These are phyloP conservation scores for Rhododendron henanense DNA, from an alignment of 148 eudicot species.

Conservation along the genomic window DNA sequence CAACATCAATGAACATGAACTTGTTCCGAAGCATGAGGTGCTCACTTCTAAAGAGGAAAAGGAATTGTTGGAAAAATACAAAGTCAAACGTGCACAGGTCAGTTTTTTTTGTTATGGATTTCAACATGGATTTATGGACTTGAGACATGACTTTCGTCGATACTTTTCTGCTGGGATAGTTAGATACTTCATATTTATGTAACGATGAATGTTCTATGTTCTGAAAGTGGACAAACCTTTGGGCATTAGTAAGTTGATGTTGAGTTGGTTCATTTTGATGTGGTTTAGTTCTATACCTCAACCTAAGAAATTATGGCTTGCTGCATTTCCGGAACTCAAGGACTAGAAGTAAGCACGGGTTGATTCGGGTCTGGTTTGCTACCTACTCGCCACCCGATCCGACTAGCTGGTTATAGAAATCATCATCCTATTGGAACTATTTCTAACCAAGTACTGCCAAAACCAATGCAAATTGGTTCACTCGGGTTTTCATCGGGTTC, in stretches of 20 bases:
- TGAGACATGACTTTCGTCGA: not conserved
- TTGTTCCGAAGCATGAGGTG: constrained; percentile 3
- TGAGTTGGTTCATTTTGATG: not conserved
- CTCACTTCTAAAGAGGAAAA: not conserved
- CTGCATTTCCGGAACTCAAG: not conserved
- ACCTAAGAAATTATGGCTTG: not conserved
- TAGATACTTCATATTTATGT: not conserved
- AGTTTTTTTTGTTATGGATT: not conserved
- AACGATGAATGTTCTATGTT: not conserved
- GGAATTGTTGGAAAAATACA: not conserved
- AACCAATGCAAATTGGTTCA: not conserved
- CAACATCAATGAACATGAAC: not conserved
- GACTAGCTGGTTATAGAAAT: not conserved
- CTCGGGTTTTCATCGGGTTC: not conserved
- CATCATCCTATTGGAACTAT: not conserved
- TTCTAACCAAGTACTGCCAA: not conserved
- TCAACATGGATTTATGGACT: not conserved
- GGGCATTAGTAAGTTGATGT: not conserved
- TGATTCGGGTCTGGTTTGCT: no score
- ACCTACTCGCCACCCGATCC: not conserved
- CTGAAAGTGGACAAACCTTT: not conserved
- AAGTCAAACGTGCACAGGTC: not conserved
- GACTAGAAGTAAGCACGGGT: not conserved
- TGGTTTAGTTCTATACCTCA: not conserved
- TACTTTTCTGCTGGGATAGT: not conserved